phyloP scores from a whole-genome alignment of 495 filamentous ascomycete genomes.

The Melanomma pulvis-pyrius region DNA sequence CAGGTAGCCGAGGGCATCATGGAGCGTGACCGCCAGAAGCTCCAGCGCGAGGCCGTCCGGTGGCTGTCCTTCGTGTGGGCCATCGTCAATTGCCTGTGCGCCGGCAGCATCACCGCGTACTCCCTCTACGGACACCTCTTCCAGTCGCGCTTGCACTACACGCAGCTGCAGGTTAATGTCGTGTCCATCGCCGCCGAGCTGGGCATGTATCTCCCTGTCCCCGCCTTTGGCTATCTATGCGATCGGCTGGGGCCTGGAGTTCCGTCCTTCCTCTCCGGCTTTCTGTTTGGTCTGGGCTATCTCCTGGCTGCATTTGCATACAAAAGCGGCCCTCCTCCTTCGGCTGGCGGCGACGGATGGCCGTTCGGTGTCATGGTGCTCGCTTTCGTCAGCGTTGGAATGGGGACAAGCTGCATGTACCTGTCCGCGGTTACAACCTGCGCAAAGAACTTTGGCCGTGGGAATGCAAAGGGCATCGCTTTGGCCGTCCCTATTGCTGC shows the following conservation, averaged over 20 bases:
- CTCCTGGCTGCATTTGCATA: slow-evolving; percentile 80
- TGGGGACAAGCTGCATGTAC: slow-evolving; percentile 85
- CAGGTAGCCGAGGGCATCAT: slow-evolving; percentile 64
- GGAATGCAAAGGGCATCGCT: slow-evolving; percentile 84
- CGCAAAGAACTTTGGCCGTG: slow-evolving; percentile 93
- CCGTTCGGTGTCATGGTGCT: slow-evolving; percentile 81
- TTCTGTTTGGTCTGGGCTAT: slow-evolving; percentile 80
- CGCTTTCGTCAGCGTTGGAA: slow-evolving; percentile 78
- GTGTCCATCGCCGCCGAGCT: slow-evolving; percentile 82
- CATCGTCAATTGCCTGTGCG: slow-evolving; percentile 55
- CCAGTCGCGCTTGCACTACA: slow-evolving; percentile 79
- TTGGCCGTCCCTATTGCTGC: slow-evolving; percentile 88
- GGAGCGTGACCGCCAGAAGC: slow-evolving; percentile 57
- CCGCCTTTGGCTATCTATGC: slow-evolving; percentile 86
- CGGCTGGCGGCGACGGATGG: slow-evolving; percentile 63
- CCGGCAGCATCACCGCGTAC: slow-evolving; percentile 58
- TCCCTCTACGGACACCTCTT: slow-evolving; percentile 90
- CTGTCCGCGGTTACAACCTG: slow-evolving; percentile 85
- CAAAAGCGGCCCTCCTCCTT: slow-evolving; percentile 59
- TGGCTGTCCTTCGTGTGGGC: slow-evolving; percentile 64
- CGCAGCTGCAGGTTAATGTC: slow-evolving; percentile 86
- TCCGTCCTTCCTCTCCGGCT: slow-evolving; percentile 68
- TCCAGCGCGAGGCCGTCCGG: slow-evolving; percentile 56
- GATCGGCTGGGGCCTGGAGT: slow-evolving; percentile 81
- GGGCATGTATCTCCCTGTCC: slow-evolving; percentile 85